A percentile compares a stretch with the other conserved stretches of the same genome.
phyloP scores from a whole-genome alignment of 2,329 filamentous ascomycete genomes.

The Stagonosporopsis tanaceti region DNA sequence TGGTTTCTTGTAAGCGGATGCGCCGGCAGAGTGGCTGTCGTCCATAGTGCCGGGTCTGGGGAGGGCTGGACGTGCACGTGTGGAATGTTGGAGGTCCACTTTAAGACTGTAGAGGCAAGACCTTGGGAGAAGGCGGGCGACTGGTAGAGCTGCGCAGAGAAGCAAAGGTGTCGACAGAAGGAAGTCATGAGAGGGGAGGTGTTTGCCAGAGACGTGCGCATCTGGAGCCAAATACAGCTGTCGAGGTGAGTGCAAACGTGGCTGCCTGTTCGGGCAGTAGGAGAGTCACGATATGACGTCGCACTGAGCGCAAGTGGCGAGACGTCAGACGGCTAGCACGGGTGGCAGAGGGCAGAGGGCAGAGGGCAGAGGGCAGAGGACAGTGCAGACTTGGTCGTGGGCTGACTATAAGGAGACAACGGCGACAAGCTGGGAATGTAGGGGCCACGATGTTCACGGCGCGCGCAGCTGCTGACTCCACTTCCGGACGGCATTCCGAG shows the following conservation, averaged over 20 bases:
- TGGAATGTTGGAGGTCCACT: slow-evolving; percentile 11
- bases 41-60: slow-evolving; percentile 7
- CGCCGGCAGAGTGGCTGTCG: slow-evolving; percentile 4
- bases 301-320: slow-evolving; percentile 14
- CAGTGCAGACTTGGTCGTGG: slow-evolving; percentile 4
- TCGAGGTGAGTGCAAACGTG: slow-evolving; percentile 24
- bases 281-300: slow-evolving; percentile 45
- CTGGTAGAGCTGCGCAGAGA: slow-evolving; percentile 15
- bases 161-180: slow-evolving; percentile 8
- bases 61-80: neutral
- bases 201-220: neutral
- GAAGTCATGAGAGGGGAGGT: slow-evolving; percentile 3
- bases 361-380: neutral
- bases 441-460: slow-evolving; percentile 9
- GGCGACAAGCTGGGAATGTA: neutral
- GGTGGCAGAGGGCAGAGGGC: neutral
- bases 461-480: slow-evolving; percentile 14
- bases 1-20: neutral
- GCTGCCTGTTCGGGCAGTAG: slow-evolving; percentile 36
- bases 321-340: slow-evolving; percentile 20
- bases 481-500: slow-evolving; percentile 20
- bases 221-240: neutral
- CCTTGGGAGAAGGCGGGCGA: slow-evolving; percentile 27
- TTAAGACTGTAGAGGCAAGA: slow-evolving; percentile 16
- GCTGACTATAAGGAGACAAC: slow-evolving; percentile 10